Base-by-base conservation (phyloP, 2,329 filamentous ascomycete species). In the Daldinia eschscholtzii region DNA sequence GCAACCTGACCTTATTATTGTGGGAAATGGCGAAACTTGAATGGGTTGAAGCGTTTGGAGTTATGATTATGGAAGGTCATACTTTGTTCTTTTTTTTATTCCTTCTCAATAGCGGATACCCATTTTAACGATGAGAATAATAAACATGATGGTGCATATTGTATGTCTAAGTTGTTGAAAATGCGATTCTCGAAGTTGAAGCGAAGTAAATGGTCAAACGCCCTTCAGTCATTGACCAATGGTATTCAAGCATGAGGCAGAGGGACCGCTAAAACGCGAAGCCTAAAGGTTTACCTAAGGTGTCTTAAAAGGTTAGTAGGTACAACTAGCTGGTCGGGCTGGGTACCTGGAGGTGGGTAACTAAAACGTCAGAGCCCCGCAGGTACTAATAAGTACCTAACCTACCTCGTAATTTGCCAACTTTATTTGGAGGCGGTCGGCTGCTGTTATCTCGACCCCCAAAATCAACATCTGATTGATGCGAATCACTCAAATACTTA, bases 91-190 rank as follows among this genome's bases (percentile, higher is more conserved):
- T 12, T 41, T 23, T 59, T 15, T 30, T 55, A 58, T 23, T 42
- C 57, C 23, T 64, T 33, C n/a, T 33, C 12, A 4, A 28, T 61
- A 37, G 26, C 46, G 33, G 41, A 70, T 71, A 71, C 70, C 70
- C 67, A 18, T 50, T 61, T 50, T 61, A 56, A 70, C 65, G 56
- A 70, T 65, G 57, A 59, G 56, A 26, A 64, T 15, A 10, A 57
- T 20, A 10, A 12, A 39, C 13, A 15, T 1, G 7, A 35, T 35
- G 7, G 7, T 1, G 10, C 13, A 39, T 15, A 15, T 39, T 15
- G 18, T 42, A 6, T 28, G 18, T 46, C 9, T 18, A 5, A 33
- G 30, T 6, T 5, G 7, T 35, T 15, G 5, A 9, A 2, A 37
- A 55, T 37, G n/a, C 9, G 33, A 23, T 53, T 13, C 13, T 53